Evolutionary conservation across 768 basidiomycete genomes (phyloP).

Genomic region (Tulasnella sp.): DNA sequence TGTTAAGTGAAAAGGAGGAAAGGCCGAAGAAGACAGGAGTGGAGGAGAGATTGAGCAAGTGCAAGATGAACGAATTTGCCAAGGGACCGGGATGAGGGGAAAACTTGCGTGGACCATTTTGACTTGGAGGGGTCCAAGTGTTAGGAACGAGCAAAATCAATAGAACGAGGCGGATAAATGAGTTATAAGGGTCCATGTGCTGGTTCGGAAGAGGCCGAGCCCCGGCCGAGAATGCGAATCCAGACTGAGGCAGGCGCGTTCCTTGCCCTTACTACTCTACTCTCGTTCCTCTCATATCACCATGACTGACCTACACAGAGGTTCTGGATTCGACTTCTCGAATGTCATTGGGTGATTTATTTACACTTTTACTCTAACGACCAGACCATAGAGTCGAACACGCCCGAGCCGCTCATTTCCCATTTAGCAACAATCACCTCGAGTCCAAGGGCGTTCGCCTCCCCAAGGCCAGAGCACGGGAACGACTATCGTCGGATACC

Average conservation of each 20-base stretch:
- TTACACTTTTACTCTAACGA: too few relatives aligned
- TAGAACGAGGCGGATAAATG: too few relatives aligned
- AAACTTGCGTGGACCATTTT: too few relatives aligned
- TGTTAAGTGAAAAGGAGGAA: too few relatives aligned
- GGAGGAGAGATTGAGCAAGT: too few relatives aligned
- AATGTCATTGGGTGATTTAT: slow-evolving; percentile 69
- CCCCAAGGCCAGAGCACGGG: slow-evolving; percentile 85
- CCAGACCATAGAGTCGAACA: too few relatives aligned
- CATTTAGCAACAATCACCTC: slow-evolving; percentile 58
- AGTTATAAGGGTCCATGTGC: too few relatives aligned
- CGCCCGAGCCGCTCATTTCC: neutral
- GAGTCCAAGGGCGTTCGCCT: slow-evolving; percentile 59
- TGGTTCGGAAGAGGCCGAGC: neutral
- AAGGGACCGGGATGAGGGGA: too few relatives aligned
- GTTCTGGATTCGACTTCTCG: slow-evolving; percentile 67
- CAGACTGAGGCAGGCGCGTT: slow-evolving; percentile 14
- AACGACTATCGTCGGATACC: slow-evolving; percentile 95
- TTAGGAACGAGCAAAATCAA: too few relatives aligned
- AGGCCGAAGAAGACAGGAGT: too few relatives aligned
- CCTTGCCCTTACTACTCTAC: neutral
- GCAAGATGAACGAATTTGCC: too few relatives aligned
- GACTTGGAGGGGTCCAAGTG: neutral
- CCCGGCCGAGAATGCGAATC: neutral
- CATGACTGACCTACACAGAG: slow-evolving; percentile 20
- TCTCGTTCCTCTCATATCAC: neutral